Conservation (phyloP, 225 moss, liverwort and hornwort genomes). For the Polytrichum commune region DNA sequence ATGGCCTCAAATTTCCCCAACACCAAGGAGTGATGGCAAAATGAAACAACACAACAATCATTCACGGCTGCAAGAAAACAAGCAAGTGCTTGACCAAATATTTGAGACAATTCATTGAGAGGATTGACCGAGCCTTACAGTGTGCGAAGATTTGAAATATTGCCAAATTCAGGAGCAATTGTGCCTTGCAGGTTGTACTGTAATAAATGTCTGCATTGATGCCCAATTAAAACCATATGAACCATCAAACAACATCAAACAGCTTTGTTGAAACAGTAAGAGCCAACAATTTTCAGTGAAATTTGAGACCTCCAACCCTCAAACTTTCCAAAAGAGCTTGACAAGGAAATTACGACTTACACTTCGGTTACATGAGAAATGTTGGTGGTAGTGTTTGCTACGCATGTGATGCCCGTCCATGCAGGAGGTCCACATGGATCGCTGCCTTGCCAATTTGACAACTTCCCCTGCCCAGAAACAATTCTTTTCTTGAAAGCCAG, state of each 20-base stretch:
- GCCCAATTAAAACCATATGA: not conserved
- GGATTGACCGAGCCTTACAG: conserved; percentile 28
- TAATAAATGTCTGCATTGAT: conserved; percentile 38
- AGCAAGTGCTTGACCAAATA: not conserved
- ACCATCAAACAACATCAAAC: not conserved
- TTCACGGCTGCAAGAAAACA: not conserved
- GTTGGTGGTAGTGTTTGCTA: not conserved
- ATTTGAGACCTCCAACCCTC: not conserved
- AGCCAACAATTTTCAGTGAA: not conserved
- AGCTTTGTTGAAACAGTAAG: no score
- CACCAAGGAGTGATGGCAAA: not conserved
- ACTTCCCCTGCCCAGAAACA: conserved; percentile 15
- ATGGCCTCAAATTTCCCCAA: not conserved
- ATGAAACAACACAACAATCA: not conserved
- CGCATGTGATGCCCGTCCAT: conserved; percentile 29
- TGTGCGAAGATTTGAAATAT: conserved; percentile 16
- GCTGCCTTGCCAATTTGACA: conserved; percentile 34
- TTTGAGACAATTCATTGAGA: not conserved
- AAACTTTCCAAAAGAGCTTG: not conserved
- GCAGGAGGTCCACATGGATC: conserved; percentile 40
- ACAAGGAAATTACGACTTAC: not conserved
- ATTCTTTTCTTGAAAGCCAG: conserved; percentile 31
- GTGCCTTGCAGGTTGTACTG: conserved; percentile 26
- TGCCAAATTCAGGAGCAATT: conserved; percentile 36
- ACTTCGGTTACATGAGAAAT: conserved; percentile 16